Evolutionary conservation across 2,329 filamentous ascomycete genomes (phyloP).

Genomic region (Sporothrix sp.): DNA sequence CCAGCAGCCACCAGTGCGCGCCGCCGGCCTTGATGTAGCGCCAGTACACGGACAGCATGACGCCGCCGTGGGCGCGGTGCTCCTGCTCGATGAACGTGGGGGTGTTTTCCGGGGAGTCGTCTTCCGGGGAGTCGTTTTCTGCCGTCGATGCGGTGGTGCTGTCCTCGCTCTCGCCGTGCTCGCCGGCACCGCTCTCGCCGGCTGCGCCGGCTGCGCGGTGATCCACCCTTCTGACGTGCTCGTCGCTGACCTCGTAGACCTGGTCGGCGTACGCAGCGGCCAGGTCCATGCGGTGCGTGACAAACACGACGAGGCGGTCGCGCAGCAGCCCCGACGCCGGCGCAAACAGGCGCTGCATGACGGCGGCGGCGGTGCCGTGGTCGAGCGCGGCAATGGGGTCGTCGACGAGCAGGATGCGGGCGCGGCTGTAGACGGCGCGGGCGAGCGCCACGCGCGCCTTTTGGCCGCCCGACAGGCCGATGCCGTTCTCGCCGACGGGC

Average conservation of each 20-base stretch:
- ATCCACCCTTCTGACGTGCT: too few species aligned
- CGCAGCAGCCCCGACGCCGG: constrained; percentile 29
- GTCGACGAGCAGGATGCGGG: constrained; percentile 49
- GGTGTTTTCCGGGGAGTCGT: constrained; percentile 48
- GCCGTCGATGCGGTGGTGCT: constrained; percentile 24
- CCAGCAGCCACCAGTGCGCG: constrained; percentile 59
- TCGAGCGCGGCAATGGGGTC: constrained; percentile 55
- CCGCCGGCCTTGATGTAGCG: constrained; percentile 76
- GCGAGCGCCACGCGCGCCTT: constrained; percentile 55
- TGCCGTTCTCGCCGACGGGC: constrained; percentile 51
- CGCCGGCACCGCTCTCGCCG: constrained; percentile 15
- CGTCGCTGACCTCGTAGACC: constrained; percentile 58
- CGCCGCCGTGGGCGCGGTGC: constrained; percentile 61
- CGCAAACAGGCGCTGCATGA: constrained; percentile 50
- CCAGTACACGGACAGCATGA: constrained; percentile 70
- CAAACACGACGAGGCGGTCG: constrained; percentile 63
- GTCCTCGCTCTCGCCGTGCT: constrained; percentile 24
- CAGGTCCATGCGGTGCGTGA: constrained; percentile 71
- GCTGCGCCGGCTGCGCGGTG: constrained; percentile 26
- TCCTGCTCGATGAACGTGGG: constrained; percentile 76
- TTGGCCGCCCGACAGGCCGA: constrained; percentile 54
- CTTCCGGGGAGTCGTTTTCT: constrained; percentile 42
- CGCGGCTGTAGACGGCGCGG: constrained; percentile 49
- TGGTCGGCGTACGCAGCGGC: constrained; percentile 65
- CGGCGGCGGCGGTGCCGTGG: constrained; percentile 51